Evolutionary conservation across 352 stramenopile genomes (phyloP), one percentile per base, ranked within the genome.

Genomic region (Globisporangium abappressorium): DNA sequence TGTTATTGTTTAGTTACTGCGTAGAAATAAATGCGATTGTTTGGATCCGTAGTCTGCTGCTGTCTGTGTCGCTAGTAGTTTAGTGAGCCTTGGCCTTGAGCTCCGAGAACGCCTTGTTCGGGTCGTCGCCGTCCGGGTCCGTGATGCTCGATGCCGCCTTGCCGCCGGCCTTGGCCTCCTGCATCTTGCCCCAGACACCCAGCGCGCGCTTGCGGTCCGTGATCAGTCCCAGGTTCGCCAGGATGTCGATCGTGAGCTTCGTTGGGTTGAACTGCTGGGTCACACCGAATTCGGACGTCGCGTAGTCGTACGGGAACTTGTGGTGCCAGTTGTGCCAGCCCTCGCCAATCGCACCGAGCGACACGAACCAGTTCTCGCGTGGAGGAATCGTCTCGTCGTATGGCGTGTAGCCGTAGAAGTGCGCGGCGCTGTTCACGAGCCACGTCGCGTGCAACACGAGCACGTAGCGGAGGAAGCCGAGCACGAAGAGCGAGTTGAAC

Each of bases 301-400:
- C 95, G 82, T 99, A 99, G 76, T 99, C 97, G 85, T 98, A 99
- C 59, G 98, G 98, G 78, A 99, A 99, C 81, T 99, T 99, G 93
- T 99, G 98, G 81, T 99, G 98, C 97, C 97, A 99, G 87, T 99
- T 99, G 86, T 99, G 97, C 96, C 96, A 99, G 76, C 96, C 97
- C 77, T 99, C 97, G 34, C 98, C 98, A 22, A 99, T 92, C 46
- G 97, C 92, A 62, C 95, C 94, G 62, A 98, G 78, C 8, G 94
- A 97, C 15, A 99, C 97, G 67, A 99, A 94, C 57, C 95, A 97
- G 82, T 99, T 99, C 79, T 99, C 97, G 28, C 95, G 90, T 11
- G 97, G 97, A 65, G 97, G 97, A 12, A 92, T 98, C 7, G 34
- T 61, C 57, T 97, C 83, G 78, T 99, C 97, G 78, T 99, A 99